Evolutionary conservation across 768 basidiomycete species (phyloP).

Genomic region (Auriscalpium vulgare): DNA sequence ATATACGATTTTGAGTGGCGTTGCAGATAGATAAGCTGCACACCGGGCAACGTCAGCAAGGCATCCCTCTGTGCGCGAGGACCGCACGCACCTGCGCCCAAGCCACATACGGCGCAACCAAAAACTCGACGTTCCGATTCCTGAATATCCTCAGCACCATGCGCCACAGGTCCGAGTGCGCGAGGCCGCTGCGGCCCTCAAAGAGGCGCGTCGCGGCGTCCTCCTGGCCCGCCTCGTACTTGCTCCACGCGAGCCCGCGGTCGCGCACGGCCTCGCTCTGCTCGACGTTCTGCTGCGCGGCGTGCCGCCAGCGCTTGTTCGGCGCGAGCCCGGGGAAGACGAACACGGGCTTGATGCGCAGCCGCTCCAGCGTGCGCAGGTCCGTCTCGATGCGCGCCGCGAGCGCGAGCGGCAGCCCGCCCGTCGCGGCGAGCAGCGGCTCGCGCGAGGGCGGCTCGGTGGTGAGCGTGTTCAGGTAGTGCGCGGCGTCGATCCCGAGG

Average conservation of each 20-base stretch:
- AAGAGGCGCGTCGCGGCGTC: conserved; percentile 83
- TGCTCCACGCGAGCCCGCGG: conserved; percentile 80
- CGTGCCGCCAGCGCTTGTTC: conserved; percentile 60
- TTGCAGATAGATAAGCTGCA: conserved; percentile 88
- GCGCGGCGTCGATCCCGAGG: conserved; percentile 92
- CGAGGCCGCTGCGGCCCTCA: conserved; percentile 59
- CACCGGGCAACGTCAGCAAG: background rate
- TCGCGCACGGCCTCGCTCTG: conserved; percentile 63
- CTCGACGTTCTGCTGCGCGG: conserved; percentile 39
- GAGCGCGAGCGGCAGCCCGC: conserved; percentile 87
- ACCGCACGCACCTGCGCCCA: conserved; percentile 80
- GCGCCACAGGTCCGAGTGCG: conserved; percentile 91
- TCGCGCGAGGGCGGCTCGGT: conserved; percentile 75
- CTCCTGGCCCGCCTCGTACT: conserved; percentile 89
- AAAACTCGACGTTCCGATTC: conserved; percentile 91
- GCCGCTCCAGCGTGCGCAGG: conserved; percentile 81
- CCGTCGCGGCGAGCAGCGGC: conserved; percentile 89
- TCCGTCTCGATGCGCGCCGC: conserved; percentile 86
- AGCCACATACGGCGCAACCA: conserved; percentile 91
- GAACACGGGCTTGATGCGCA: conserved; percentile 96
- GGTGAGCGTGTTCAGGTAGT: conserved; percentile 76
- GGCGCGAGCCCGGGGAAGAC: conserved; percentile 89
- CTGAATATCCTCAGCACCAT: conserved; percentile 88
- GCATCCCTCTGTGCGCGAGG: background rate
- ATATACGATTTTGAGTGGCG: conserved; percentile 90